These are phyloP conservation scores for Naematelia encephala DNA, from an alignment of 768 basidiomycete species.

Conservation along the genomic window DNA sequence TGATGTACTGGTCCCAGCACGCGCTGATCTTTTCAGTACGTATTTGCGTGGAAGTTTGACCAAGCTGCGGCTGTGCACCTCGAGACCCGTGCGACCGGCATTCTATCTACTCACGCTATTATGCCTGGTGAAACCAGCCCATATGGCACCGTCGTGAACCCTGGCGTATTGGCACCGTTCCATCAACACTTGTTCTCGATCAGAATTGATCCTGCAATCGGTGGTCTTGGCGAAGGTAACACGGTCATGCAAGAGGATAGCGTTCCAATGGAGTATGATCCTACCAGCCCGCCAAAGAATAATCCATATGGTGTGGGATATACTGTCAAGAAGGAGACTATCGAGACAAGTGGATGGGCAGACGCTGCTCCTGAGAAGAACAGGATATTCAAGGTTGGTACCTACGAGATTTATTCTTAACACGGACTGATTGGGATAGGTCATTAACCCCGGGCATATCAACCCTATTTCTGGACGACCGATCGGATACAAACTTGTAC, in stretches of 20 bases:
- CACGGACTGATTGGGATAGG: not conserved
- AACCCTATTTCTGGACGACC: slow-evolving; percentile 33
- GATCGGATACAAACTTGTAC: slow-evolving; percentile 42
- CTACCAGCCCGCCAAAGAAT: slow-evolving; percentile 14
- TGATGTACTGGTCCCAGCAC: slow-evolving; percentile 7
- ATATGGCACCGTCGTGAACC: slow-evolving; percentile 37
- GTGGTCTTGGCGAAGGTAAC: slow-evolving; percentile 25
- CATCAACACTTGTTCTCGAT: slow-evolving; percentile 43
- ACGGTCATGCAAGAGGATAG: slow-evolving; percentile 42
- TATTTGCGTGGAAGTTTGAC: slow-evolving; percentile 35
- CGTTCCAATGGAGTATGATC: slow-evolving; percentile 17
- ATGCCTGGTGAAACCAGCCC: slow-evolving; percentile 32
- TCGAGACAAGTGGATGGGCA: slow-evolving; percentile 29
- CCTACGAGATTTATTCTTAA: not conserved
- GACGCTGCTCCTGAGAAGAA: slow-evolving; percentile 37
- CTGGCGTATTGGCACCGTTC: slow-evolving; percentile 35
- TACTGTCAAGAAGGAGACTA: slow-evolving; percentile 26
- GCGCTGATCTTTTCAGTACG: slow-evolving; percentile 1
- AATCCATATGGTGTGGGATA: slow-evolving; percentile 32
- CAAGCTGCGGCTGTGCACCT: slow-evolving; percentile 40
- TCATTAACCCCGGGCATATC: slow-evolving; percentile 33
- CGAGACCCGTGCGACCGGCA: slow-evolving; percentile 47
- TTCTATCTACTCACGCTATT: slow-evolving; percentile 38
- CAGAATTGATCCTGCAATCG: slow-evolving; percentile 40
- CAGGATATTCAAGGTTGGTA: slow-evolving; percentile 33